Base-by-base conservation (phyloP, 1,139 yeast genomes). In the Hemisphaericaspora xylofermentans region DNA sequence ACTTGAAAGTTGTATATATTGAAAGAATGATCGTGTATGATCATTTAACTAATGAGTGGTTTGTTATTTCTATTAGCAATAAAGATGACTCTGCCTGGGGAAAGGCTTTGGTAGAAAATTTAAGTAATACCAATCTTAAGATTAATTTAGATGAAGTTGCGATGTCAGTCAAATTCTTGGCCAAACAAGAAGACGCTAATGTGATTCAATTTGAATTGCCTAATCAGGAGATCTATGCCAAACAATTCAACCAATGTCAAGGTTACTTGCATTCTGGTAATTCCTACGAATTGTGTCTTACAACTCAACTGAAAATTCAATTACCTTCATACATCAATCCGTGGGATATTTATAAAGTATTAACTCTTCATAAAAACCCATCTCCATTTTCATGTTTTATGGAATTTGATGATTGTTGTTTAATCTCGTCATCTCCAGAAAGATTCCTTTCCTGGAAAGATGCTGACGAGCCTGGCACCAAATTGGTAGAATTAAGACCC, bases 371-470 rank as follows among this genome's bases (percentile, higher is more conserved):
- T 34, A 78, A 77, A 44, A 94, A 94, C 57, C 98, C 98, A 2
- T 88, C 98, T 0, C 98, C 99, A 1, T 91, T 86, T 58, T 83
- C 96, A 1, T 84, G 95, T 45, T 93, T 68, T 57, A 70, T 93
- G 70, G 76, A 81, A 38, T 85, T 91, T 52, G 80, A 74, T n/a
- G 88, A 83, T 50, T 78, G 87, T 30, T 65, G 72, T 4, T 66
- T 94, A 32, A 73, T 93, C 4, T 88, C 96, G 1, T 84, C 97
- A 0, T 91, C 98, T 0, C 99, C 99, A 0, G 99, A 94, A 60
- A 68, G 98, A 44, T 94, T 93, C 56, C 63, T 94, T 43, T 78
- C 84, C 3, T 94, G 98, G 97, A 74, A 74, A 48, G 71, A 68
- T 35, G 52, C 52, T 16, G 46, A 39, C 3, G 35, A 42, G 14